A percentile compares a stretch with the other conserved stretches of the same genome.
Evolutionary conservation across 441 rosid genomes (phyloP).

Genomic region (Geranium incanum): DNA sequence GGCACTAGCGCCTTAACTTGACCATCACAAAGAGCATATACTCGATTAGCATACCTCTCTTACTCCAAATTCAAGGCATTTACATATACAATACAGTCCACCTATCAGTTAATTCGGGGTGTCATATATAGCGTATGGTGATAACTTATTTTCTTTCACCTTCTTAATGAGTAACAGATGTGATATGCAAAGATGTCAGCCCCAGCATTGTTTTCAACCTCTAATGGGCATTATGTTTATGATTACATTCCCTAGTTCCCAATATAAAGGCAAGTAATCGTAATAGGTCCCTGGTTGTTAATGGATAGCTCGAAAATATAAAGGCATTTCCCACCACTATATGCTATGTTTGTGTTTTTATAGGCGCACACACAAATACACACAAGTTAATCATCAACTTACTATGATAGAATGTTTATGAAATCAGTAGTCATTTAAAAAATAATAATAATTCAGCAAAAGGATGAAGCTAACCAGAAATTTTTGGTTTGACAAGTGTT

Average conservation of each 20-base stretch:
- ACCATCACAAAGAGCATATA: no score
- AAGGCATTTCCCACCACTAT: no score
- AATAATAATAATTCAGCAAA: not conserved
- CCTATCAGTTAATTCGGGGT: not conserved
- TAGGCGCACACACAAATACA: no score
- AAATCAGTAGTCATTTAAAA: no score
- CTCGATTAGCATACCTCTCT: not conserved
- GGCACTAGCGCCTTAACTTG: no score
- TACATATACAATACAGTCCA: no score
- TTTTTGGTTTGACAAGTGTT: conserved; percentile 38
- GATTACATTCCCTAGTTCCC: not conserved
- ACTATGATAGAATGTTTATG: no score
- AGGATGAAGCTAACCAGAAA: conserved; percentile 35
- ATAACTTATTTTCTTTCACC: not conserved
- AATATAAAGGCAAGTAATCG: not conserved
- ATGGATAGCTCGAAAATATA: not conserved
- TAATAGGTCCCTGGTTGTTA: not conserved
- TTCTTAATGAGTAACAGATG: not conserved
- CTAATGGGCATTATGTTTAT: not conserved
- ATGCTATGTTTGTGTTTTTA: no score
- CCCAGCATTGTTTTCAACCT: no score
- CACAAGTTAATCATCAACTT: no score
- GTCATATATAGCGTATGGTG: not conserved
- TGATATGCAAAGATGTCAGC: no score
- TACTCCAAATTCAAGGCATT: not conserved